Evolutionary conservation across 225 moss, liverwort and hornwort species (phyloP).

Genomic region (Straminergon stramineum): DNA sequence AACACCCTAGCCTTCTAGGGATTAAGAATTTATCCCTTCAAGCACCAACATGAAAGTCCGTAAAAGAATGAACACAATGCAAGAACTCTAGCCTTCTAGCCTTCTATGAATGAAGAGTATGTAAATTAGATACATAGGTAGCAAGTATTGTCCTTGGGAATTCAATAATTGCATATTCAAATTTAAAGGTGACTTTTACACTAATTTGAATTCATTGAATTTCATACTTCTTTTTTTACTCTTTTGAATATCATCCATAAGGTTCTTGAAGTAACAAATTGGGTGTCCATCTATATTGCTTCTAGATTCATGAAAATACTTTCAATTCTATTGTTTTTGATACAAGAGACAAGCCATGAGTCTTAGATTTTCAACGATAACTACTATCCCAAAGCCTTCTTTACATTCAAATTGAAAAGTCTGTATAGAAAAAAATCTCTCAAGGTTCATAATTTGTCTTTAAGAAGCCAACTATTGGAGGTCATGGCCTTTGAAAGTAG

Average conservation of each 20-base stretch:
- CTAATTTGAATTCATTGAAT: background rate
- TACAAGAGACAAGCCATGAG: background rate
- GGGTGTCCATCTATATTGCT: background rate
- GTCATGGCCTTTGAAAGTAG: background rate
- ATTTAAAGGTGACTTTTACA: background rate
- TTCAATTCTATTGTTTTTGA: background rate
- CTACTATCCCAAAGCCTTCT: background rate
- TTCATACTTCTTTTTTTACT: background rate
- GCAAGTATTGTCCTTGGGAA: background rate
- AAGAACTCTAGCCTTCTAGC: background rate
- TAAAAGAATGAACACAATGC: background rate
- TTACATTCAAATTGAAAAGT: background rate
- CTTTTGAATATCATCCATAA: background rate
- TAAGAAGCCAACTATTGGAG: accelerated
- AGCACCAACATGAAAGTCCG: too few relatives aligned
- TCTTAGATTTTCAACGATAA: accelerated
- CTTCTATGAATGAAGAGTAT: background rate
- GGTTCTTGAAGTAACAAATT: background rate
- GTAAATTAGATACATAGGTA: background rate
- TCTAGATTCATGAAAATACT: accelerated
- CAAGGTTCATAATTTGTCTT: background rate
- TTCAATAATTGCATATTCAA: background rate
- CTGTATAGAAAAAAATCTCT: background rate
- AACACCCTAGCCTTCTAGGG: accelerated
- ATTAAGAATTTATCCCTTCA: background rate